Evolutionary conservation across 805 yeast species (phyloP).

Genomic region (Candida ovalis): DNA sequence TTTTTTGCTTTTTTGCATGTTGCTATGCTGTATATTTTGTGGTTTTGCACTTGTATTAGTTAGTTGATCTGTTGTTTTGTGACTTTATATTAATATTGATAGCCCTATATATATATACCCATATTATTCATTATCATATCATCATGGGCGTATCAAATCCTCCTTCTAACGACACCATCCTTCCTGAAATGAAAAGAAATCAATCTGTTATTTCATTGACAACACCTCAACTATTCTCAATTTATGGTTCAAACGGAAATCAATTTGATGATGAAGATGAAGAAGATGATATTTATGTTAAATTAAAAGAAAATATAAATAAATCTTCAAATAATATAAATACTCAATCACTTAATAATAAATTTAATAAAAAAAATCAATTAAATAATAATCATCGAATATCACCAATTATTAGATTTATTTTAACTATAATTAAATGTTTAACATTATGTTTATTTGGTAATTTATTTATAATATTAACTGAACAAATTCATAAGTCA

Average conservation of each 20-base stretch:
- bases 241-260: constrained; percentile 24
- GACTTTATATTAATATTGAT: no score
- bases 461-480: constrained; percentile 48
- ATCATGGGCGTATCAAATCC: no score
- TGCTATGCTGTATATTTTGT: no score
- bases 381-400: neutral
- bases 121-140: no score
- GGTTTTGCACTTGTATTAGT: no score
- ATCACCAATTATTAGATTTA: neutral
- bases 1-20: no score
- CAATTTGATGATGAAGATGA: constrained; percentile 16
- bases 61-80: no score
- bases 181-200: constrained; percentile 7
- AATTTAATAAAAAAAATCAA: no score
- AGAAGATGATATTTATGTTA: constrained; percentile 17
- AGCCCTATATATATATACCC: no score
- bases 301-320: constrained; percentile 9
- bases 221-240: constrained; percentile 25
- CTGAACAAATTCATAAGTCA: constrained; percentile 45
- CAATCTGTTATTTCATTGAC: constrained; percentile 22
- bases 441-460: constrained; percentile 41
- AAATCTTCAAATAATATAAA: constrained; percentile 5
- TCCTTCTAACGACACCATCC: neutral
- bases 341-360: no score
- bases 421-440: constrained; percentile 7